Percentiles rank a stretch among this genome's conserved stretches.
These are phyloP conservation scores for Dorcoceras hygrometricum DNA, from an alignment of 257 asterid species.

Conservation along the genomic window DNA sequence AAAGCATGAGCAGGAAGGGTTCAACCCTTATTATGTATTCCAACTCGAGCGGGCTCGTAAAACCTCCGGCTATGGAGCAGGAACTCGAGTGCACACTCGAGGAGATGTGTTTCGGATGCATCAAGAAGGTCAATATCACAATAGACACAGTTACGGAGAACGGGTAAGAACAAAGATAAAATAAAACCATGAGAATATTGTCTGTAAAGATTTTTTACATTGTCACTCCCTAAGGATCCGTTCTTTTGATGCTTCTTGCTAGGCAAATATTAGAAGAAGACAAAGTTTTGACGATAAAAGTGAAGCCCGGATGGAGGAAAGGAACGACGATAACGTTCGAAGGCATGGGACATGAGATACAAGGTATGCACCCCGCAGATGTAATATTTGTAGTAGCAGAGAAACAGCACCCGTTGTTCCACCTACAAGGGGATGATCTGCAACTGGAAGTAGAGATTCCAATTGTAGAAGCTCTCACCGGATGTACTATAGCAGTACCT, in stretches of 20 bases:
- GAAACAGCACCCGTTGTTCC: slow-evolving; percentile 44
- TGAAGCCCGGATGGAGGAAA: slow-evolving; percentile 70
- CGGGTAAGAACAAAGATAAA: slow-evolving; percentile 37
- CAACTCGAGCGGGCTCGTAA: slow-evolving; percentile 51
- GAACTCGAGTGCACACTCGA: slow-evolving; percentile 73
- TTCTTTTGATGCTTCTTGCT: slow-evolving; percentile 15
- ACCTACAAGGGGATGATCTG: slow-evolving; percentile 59
- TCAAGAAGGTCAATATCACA: slow-evolving; percentile 52
- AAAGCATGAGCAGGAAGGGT: slow-evolving; percentile 38
- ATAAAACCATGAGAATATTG: no score
- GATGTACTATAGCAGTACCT: slow-evolving; percentile 53
- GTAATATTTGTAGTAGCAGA: slow-evolving; percentile 53
- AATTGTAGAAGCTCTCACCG: slow-evolving; percentile 58
- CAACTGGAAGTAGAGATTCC: slow-evolving; percentile 47
- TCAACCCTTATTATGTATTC: slow-evolving; percentile 53
- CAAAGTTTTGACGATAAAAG: slow-evolving; percentile 59
- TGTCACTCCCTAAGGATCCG: not conserved
- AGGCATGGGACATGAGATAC: slow-evolving; percentile 56
- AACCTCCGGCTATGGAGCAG: slow-evolving; percentile 50
- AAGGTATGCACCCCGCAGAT: slow-evolving; percentile 45
- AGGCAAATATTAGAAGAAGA: slow-evolving; percentile 53
- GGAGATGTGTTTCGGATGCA: slow-evolving; percentile 74
- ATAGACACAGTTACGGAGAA: slow-evolving; percentile 41
- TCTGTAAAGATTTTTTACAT: not conserved
- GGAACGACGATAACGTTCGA: slow-evolving; percentile 72